Conservation (phyloP, 495 filamentous ascomycete genomes). For the Aspergillus steynii region DNA sequence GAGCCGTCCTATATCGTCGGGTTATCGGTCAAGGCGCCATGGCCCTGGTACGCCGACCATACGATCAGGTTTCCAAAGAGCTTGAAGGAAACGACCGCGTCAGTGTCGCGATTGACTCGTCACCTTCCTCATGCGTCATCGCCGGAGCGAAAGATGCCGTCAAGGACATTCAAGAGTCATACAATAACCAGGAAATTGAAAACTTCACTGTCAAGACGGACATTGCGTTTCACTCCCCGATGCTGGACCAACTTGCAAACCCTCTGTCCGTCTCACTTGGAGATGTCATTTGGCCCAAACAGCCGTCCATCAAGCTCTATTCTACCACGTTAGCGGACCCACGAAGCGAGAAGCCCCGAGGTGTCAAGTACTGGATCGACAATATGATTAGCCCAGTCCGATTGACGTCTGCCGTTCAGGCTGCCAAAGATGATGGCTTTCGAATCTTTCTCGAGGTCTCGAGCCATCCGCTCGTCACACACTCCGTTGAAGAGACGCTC, state of each 20-base stretch:
- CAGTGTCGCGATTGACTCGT: conserved; percentile 44
- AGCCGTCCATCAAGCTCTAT: conserved; percentile 32
- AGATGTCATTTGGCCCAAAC: conserved; percentile 21
- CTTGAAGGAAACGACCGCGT: conserved; percentile 25
- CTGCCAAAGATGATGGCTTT: conserved; percentile 35
- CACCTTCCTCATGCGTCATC: conserved; percentile 40
- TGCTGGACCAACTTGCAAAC: conserved; percentile 28
- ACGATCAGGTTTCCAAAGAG: conserved; percentile 32
- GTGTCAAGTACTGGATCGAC: conserved; percentile 2
- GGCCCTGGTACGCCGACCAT: conserved; percentile 49
- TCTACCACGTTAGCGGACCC: conserved; percentile 32
- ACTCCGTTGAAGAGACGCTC: conserved; percentile 37
- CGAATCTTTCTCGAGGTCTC: conserved; percentile 38
- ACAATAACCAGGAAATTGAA: conserved; percentile 24
- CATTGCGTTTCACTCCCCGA: conserved; percentile 37
- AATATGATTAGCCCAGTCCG: conserved; percentile 15
- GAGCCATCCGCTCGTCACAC: conserved; percentile 34
- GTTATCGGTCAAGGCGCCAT: conserved; percentile 53
- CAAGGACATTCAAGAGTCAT: conserved; percentile 12
- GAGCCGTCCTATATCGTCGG: conserved; percentile 34
- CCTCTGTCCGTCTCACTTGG: conserved; percentile 25
- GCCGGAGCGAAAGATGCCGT: conserved; percentile 31
- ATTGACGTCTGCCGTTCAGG: conserved; percentile 27
- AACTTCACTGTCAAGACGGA: conserved; percentile 30
- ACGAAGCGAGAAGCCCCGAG: conserved; percentile 17